A percentile compares a stretch with the other conserved stretches of the same genome.
phyloP scores from a whole-genome alignment of 225 moss, liverwort and hornwort genomes.

The Straminergon stramineum region DNA sequence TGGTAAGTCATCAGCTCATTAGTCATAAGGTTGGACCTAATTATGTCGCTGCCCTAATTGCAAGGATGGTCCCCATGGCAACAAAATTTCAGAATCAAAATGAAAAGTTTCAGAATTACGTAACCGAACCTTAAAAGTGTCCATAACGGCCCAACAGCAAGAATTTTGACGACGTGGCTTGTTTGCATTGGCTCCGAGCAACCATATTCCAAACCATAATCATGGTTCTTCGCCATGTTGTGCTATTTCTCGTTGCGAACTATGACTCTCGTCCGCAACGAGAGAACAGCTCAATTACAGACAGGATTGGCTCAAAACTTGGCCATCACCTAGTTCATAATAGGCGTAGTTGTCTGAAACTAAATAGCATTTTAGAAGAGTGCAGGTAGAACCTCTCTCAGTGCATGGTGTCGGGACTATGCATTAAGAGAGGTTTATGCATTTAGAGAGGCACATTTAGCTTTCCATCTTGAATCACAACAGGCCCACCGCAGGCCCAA shows the following conservation, averaged over 20 bases:
- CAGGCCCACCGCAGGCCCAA: too few relatives aligned
- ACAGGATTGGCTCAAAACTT: not conserved
- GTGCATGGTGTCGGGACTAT: too few relatives aligned
- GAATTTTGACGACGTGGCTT: not conserved
- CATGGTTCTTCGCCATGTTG: not conserved
- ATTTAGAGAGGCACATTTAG: too few relatives aligned
- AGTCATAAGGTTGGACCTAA: not conserved
- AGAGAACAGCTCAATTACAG: not conserved
- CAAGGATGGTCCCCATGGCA: not conserved
- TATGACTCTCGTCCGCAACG: not conserved
- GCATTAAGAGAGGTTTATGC: too few relatives aligned
- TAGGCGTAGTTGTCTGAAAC: not conserved
- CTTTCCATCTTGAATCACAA: too few relatives aligned
- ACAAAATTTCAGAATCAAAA: not conserved
- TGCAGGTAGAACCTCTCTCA: too few relatives aligned
- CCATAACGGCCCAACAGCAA: not conserved
- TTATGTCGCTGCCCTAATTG: not conserved
- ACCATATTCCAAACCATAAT: not conserved
- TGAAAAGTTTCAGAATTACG: not conserved
- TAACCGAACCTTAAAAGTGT: not conserved
- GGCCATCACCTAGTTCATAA: not conserved
- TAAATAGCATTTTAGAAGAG: not conserved
- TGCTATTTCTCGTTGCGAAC: not conserved
- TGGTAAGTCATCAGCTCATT: slow-evolving; percentile 1
- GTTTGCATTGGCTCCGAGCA: not conserved